Base-by-base conservation (phyloP, 768 basidiomycete species). In the Trametes maxima region DNA sequence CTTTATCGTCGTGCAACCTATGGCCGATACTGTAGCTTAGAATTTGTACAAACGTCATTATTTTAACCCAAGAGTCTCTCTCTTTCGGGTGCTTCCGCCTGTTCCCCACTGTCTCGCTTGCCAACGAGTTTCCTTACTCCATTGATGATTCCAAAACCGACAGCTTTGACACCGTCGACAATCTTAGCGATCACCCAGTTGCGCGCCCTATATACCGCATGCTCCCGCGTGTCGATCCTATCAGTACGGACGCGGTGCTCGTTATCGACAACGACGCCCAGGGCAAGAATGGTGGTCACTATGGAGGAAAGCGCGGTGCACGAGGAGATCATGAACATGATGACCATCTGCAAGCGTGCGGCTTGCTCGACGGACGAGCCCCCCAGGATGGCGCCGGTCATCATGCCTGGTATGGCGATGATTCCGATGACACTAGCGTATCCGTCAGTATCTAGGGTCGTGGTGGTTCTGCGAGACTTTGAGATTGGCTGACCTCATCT, bases 271-370 rank as follows among this genome's bases (percentile, higher is more conserved):
- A 88, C 79, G 14, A 88, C 79, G 3, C 72, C 70, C 8, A 94
- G 80, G 7, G 85, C 79, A 43, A 85, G 75, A 57, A 87, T 73
- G 0, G 88, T 87, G 2, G 85, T 82, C 53, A 83, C 76, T 55
- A 92, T 86, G 2, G 87, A 80, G 13, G 89, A 83, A 24, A 95
- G 80, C 0, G 87, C 84, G 0, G 89, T 89, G 59, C 85, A 83
- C 0, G 92, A 86, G 2, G 87, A 86, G 46, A 95, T 92, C 89
- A 95, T 91, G 74, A 95, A 95, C 86, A 94, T 91, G 76, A 95
- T 92, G 59, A 95, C 86, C 88, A 94, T 94, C 67, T 95, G 94
- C 16, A 95, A 76, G 53, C 86, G 85, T 2, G 91, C 91, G 0
- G 94, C 94, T 73, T 93, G 92, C 19, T 91, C 81, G 43, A 95